Evolutionary conservation across 108 stramenopile genomes (phyloP).

Genomic region (Cylindrotheca fusiformis): DNA sequence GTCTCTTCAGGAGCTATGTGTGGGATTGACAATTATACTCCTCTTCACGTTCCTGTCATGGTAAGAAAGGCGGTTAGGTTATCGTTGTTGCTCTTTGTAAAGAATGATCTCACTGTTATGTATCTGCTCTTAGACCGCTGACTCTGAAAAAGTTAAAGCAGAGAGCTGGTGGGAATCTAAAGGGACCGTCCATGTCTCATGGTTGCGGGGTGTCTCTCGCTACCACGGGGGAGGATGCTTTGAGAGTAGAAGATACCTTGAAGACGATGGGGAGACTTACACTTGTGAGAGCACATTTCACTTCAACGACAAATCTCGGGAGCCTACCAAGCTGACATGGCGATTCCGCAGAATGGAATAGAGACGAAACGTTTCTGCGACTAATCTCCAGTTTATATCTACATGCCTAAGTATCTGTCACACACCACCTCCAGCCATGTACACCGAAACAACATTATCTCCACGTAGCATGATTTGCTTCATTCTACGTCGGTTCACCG

Average conservation of each 20-base stretch:
- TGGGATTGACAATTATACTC: conserved; percentile 14
- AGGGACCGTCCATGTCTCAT: conserved; percentile 66
- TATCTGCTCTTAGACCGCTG: conserved; percentile 38
- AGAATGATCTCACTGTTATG: conserved; percentile 13
- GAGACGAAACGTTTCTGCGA: not conserved
- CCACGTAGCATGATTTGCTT: conserved; percentile 74
- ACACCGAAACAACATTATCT: conserved; percentile 80
- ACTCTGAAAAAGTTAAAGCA: conserved; percentile 60
- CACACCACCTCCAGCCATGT: conserved; percentile 40
- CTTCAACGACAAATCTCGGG: conserved; percentile 35
- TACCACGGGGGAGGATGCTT: conserved; percentile 75
- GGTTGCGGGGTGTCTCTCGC: conserved; percentile 63
- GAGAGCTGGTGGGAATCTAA: conserved; percentile 80
- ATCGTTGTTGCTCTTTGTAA: conserved; percentile 19
- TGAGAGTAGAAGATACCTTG: conserved; percentile 67
- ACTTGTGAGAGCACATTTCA: conserved; percentile 78
- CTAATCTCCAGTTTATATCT: not conserved
- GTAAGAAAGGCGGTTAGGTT: not conserved
- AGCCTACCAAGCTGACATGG: conserved; percentile 48
- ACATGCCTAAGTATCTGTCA: not conserved
- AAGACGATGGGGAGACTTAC: conserved; percentile 43
- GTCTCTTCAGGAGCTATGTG: conserved; percentile 53
- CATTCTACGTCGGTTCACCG: conserved; percentile 61
- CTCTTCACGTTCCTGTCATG: conserved; percentile 21
- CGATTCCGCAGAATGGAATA: conserved; percentile 30